phyloP scores from a whole-genome alignment of 768 basidiomycete species.

The Fomitopsis serialis region DNA sequence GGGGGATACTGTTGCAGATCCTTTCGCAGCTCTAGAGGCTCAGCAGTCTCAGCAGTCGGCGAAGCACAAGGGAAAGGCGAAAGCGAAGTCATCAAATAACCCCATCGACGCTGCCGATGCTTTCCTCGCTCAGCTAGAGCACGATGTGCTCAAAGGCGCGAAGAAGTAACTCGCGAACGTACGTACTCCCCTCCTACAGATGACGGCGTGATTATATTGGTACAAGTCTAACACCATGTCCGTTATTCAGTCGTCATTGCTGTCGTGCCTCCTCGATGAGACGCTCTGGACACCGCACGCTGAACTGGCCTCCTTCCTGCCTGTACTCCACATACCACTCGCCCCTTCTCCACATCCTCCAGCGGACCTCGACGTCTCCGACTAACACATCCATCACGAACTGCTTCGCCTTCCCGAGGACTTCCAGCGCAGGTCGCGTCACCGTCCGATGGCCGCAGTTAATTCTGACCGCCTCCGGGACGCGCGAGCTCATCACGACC shows the following conservation, averaged over 20 bases:
- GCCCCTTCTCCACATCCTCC: constrained; percentile 28
- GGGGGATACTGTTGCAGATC: constrained; percentile 26
- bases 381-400: constrained; percentile 46
- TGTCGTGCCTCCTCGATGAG: constrained; percentile 34
- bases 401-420: constrained; percentile 33
- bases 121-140: constrained; percentile 63
- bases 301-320: constrained; percentile 37
- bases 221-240: neutral
- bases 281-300: constrained; percentile 43
- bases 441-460: constrained; percentile 48
- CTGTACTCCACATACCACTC: constrained; percentile 39
- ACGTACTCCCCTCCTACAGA: neutral
- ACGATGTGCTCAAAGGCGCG: constrained; percentile 44
- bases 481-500: constrained; percentile 26
- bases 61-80: constrained; percentile 15
- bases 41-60: constrained; percentile 1
- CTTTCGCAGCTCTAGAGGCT: constrained; percentile 47
- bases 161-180: neutral
- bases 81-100: constrained; percentile 18
- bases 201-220: neutral
- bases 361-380: constrained; percentile 32
- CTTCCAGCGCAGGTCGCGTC: constrained; percentile 38
- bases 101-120: constrained; percentile 44
- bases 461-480: constrained; percentile 23
- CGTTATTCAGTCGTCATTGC: neutral